phyloP scores from a whole-genome alignment of 768 basidiomycete species.

The Crassisporium funariophilum region DNA sequence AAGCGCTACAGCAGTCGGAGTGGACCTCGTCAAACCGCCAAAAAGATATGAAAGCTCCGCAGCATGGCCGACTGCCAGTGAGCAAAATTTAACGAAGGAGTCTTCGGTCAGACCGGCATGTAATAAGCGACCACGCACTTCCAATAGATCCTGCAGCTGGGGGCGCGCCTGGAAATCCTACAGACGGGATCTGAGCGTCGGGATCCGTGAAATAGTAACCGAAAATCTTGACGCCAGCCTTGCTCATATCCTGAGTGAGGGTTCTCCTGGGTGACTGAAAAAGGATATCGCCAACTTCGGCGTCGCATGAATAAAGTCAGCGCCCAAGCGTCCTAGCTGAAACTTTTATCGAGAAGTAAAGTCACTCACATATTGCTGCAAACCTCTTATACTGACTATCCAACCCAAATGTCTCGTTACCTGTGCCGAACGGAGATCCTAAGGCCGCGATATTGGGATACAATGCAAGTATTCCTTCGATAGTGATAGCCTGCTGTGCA shows the following conservation, averaged over 20 bases:
- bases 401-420: constrained; percentile 43
- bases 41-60: constrained; percentile 11
- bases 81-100: neutral
- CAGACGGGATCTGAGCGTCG: constrained; percentile 3
- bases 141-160: constrained; percentile 23
- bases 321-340: neutral
- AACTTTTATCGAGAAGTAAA: constrained; percentile 12
- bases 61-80: constrained; percentile 12
- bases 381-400: constrained; percentile 28
- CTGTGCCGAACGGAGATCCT: constrained; percentile 46
- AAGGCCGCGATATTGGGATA: constrained; percentile 43
- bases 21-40: constrained; percentile 1
- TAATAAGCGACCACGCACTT: constrained; percentile 20
- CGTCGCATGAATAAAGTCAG: too few species aligned
- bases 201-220: constrained; percentile 43
- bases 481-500: constrained; percentile 10
- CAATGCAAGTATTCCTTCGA: constrained; percentile 27
- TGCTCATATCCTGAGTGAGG: constrained; percentile 35
- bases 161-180: constrained; percentile 17
- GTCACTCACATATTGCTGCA: constrained; percentile 26
- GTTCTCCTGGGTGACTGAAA: constrained; percentile 31
- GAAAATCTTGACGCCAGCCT: constrained; percentile 34
- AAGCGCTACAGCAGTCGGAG: constrained; percentile 2
- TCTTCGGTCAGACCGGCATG: neutral
- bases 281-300: constrained; percentile 29